Evolutionary conservation across 805 yeast genomes (phyloP).

Genomic region (Kluyveromyces aestuarii): DNA sequence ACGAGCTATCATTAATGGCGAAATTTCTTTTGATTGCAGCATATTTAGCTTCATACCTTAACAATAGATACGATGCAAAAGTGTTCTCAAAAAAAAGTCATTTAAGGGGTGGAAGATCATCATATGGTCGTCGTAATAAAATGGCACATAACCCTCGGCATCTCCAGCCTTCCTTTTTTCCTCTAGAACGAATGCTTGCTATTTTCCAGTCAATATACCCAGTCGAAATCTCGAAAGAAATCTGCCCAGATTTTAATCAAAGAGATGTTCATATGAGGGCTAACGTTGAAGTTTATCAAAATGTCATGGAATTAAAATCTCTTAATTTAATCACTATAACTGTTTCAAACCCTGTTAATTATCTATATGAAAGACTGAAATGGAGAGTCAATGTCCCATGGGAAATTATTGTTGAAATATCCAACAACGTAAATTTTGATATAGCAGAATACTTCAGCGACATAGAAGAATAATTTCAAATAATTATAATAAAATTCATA

Average conservation of each 20-base stretch:
- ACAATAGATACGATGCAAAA: constrained; percentile 58
- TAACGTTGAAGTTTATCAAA: constrained; percentile 43
- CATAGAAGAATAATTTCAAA: constrained; percentile 7
- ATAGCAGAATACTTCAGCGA: constrained; percentile 47
- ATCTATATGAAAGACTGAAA: constrained; percentile 55
- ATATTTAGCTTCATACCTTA: constrained; percentile 72
- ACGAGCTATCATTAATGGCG: constrained; percentile 50
- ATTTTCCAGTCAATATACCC: constrained; percentile 64
- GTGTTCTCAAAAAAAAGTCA: constrained; percentile 47
- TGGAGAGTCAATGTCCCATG: constrained; percentile 77
- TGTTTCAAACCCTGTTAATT: constrained; percentile 37
- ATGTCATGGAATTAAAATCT: constrained; percentile 50
- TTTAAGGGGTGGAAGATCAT: constrained; percentile 38
- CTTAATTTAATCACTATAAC: constrained; percentile 41
- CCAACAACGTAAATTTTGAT: constrained; percentile 57
- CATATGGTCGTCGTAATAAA: constrained; percentile 35
- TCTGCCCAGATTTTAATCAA: constrained; percentile 16
- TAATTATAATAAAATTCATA: too few relatives aligned
- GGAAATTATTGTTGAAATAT: constrained; percentile 50
- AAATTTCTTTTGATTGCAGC: constrained; percentile 74
- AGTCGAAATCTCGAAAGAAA: constrained; percentile 23
- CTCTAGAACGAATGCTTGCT: constrained; percentile 71
- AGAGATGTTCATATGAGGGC: constrained; percentile 30
- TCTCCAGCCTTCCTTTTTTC: constrained; percentile 65
- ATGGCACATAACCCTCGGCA: constrained; percentile 49